A percentile compares a stretch with the other conserved stretches of the same genome.
These are phyloP conservation scores for Claviceps pusilla DNA, from an alignment of 2,329 filamentous ascomycete species.

Conservation along the genomic window DNA sequence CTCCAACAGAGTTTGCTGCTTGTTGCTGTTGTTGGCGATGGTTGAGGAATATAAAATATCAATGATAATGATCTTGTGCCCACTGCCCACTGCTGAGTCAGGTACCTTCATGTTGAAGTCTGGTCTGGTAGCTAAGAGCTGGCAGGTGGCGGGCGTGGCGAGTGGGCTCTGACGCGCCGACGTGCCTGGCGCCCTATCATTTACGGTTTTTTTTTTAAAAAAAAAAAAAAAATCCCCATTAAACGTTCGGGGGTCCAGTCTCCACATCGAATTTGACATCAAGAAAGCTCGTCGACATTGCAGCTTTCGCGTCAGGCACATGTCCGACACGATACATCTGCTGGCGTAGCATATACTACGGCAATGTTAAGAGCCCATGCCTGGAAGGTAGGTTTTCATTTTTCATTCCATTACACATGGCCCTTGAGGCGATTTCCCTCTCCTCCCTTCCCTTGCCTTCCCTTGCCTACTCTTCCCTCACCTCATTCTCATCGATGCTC, in stretches of 20 bases:
- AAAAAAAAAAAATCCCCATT: background rate
- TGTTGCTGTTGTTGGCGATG: background rate
- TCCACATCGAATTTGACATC: background rate
- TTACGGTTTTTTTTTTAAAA: background rate
- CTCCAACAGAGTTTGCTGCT: background rate
- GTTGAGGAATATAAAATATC: too few species aligned
- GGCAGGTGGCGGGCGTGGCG: too few species aligned
- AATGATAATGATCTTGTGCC: too few species aligned
- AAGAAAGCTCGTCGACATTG: background rate
- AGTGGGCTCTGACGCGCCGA: too few species aligned
- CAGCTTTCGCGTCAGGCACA: background rate
- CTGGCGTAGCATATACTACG: slow-evolving; percentile 6
- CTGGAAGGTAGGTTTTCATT: slow-evolving; percentile 20
- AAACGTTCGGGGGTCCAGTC: background rate
- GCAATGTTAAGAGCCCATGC: slow-evolving; percentile 29
- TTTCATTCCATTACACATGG: background rate
- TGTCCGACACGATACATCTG: background rate
- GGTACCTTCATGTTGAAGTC: too few species aligned
- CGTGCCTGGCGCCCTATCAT: too few species aligned
- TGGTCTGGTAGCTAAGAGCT: too few species aligned
- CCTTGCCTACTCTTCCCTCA: too few species aligned
- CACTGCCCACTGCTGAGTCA: too few species aligned
- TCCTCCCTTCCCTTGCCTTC: too few species aligned
- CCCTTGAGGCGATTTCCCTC: background rate
- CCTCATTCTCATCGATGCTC: slow-evolving; percentile 2